These are phyloP conservation scores for Phyllachora maydis DNA, from an alignment of 2,329 filamentous ascomycete species.

Conservation along the genomic window DNA sequence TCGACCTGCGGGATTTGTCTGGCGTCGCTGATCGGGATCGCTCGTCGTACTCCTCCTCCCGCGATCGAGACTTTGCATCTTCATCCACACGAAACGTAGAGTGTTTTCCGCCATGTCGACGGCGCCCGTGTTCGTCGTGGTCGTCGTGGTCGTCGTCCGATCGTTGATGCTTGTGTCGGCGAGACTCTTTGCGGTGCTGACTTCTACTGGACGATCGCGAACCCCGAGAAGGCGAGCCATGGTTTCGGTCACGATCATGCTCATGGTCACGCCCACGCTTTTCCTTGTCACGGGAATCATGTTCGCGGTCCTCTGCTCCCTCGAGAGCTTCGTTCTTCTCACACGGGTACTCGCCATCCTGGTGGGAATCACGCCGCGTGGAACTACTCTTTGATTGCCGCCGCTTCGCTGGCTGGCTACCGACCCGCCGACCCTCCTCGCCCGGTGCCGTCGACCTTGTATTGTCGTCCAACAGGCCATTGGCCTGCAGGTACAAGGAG, in stretches of 20 bases:
- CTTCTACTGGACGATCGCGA: constrained; percentile 15
- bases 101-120: constrained; percentile 21
- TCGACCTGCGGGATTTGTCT: constrained; percentile 31
- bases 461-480: constrained; percentile 20
- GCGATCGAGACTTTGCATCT: constrained; percentile 15
- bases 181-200: constrained; percentile 23
- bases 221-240: too few species aligned
- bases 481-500: constrained; percentile 39
- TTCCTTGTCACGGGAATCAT: too few species aligned
- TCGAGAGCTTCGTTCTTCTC: too few species aligned
- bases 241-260: too few species aligned
- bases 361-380: constrained; percentile 6
- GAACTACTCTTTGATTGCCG: constrained; percentile 27
- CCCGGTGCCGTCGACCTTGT: constrained; percentile 10
- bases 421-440: constrained; percentile 10
- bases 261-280: too few species aligned
- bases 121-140: constrained; percentile 27
- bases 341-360: constrained; percentile 11
- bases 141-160: constrained; percentile 27
- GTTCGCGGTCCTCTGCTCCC: too few species aligned
- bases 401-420: constrained; percentile 12
- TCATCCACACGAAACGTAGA: constrained; percentile 22
- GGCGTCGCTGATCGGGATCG: constrained; percentile 46
- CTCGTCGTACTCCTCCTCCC: too few species aligned
- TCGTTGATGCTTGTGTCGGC: constrained; percentile 31